A percentile compares a stretch with the other conserved stretches of the same genome.
phyloP scores from a whole-genome alignment of 305 asterid species.

The Fraxinus sp. region DNA sequence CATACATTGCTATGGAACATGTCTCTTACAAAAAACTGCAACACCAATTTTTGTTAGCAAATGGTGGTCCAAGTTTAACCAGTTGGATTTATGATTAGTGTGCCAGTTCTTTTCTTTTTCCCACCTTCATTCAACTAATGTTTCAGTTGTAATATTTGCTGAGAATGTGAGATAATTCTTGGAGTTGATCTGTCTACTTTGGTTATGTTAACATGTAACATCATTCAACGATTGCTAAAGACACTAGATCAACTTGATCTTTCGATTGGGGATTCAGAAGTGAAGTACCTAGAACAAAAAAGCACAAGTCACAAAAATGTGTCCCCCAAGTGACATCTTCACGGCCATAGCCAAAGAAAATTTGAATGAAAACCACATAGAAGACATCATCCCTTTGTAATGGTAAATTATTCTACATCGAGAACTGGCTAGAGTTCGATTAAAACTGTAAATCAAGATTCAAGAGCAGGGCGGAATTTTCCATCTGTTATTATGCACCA shows the following conservation, averaged over 20 bases:
- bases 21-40: background rate
- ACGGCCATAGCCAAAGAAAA: no score
- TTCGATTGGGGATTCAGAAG: no score
- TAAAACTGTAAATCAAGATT: no score
- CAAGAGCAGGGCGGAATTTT: background rate
- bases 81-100: background rate
- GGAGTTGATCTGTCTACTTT: background rate
- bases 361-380: no score
- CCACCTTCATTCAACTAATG: background rate
- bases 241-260: background rate
- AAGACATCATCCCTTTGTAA: no score
- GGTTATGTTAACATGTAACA: background rate
- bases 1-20: background rate
- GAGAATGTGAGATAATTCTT: background rate
- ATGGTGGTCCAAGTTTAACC: background rate
- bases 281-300: no score
- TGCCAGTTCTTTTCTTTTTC: no score
- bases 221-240: background rate
- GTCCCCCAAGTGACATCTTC: no score
- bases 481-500: no score
- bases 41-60: background rate
- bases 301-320: no score
- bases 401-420: no score
- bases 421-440: no score
- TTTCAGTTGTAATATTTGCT: background rate